phyloP scores from a whole-genome alignment of 129 eudicot species.

The Sambucus nigra region DNA sequence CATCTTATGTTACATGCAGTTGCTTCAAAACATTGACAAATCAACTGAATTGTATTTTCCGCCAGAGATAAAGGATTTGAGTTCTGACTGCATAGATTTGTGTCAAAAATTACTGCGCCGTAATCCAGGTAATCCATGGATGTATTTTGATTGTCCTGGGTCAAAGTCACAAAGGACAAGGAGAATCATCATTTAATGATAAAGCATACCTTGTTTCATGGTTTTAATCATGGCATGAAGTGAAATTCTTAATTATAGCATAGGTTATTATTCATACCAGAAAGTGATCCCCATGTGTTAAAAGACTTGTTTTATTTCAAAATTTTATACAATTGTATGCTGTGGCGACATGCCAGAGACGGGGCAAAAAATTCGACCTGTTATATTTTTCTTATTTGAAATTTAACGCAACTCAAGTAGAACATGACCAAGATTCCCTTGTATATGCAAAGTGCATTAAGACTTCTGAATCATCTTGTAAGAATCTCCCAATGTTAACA shows the following conservation, averaged over 20 bases:
- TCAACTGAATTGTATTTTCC: conserved; percentile 73
- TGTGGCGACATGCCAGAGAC: not conserved
- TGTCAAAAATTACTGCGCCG: conserved; percentile 67
- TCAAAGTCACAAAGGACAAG: not conserved
- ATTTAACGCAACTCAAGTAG: no score
- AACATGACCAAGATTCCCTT: no score
- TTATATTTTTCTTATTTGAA: no score
- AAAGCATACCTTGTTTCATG: not conserved
- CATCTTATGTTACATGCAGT: conserved; percentile 35
- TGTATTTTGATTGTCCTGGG: not conserved
- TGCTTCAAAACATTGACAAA: conserved; percentile 67
- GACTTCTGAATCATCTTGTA: no score
- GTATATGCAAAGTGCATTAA: no score
- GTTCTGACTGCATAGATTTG: conserved; percentile 56
- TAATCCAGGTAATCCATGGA: conserved; percentile 44
- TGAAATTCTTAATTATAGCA: not conserved
- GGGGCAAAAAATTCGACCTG: not conserved
- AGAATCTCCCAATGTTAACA: no score
- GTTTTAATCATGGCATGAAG: not conserved
- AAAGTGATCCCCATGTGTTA: not conserved
- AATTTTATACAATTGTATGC: not conserved
- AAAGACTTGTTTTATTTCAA: not conserved
- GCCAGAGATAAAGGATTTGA: conserved; percentile 57
- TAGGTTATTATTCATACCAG: not conserved
- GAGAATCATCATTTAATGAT: not conserved